phyloP scores from a whole-genome alignment of 768 basidiomycete species.

The Jaapia argillacea region DNA sequence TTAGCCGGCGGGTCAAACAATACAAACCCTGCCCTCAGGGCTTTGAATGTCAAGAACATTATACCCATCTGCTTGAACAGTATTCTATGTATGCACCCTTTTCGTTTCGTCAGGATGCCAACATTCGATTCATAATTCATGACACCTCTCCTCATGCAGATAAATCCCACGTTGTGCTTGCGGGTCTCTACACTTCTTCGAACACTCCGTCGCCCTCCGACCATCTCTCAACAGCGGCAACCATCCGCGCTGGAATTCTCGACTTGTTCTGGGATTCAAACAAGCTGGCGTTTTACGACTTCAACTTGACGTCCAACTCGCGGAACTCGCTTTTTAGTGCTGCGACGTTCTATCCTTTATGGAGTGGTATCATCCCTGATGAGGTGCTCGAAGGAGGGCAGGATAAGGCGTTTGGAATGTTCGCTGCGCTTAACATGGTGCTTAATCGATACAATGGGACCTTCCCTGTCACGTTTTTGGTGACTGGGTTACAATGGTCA shows the following conservation, averaged over 20 bases:
- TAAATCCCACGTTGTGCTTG: constrained; percentile 50
- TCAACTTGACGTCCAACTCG: constrained; percentile 59
- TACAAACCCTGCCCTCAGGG: constrained; percentile 48
- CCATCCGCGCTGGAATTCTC: constrained; percentile 59
- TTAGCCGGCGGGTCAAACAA: constrained; percentile 27
- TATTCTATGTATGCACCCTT: constrained; percentile 56
- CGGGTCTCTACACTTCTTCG: constrained; percentile 44
- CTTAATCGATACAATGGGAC: constrained; percentile 85
- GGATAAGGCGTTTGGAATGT: constrained; percentile 58
- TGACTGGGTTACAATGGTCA: constrained; percentile 77
- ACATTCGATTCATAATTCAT: no score
- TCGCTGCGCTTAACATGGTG: constrained; percentile 68
- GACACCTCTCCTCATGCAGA: constrained; percentile 28
- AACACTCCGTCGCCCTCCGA: constrained; percentile 21
- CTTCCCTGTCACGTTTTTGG: constrained; percentile 68
- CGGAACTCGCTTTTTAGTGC: constrained; percentile 60
- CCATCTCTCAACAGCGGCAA: constrained; percentile 47
- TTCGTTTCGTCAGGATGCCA: constrained; percentile 5
- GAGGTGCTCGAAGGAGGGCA: constrained; percentile 45
- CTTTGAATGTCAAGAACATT: constrained; percentile 58
- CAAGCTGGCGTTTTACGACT: constrained; percentile 90
- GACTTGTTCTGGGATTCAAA: constrained; percentile 80
- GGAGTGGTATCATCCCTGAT: constrained; percentile 77
- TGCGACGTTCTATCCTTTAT: constrained; percentile 78
- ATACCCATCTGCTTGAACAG: constrained; percentile 78